These are phyloP conservation scores for Aspergillus funiculosus DNA, from an alignment of 495 filamentous ascomycete genomes.

Conservation along the genomic window DNA sequence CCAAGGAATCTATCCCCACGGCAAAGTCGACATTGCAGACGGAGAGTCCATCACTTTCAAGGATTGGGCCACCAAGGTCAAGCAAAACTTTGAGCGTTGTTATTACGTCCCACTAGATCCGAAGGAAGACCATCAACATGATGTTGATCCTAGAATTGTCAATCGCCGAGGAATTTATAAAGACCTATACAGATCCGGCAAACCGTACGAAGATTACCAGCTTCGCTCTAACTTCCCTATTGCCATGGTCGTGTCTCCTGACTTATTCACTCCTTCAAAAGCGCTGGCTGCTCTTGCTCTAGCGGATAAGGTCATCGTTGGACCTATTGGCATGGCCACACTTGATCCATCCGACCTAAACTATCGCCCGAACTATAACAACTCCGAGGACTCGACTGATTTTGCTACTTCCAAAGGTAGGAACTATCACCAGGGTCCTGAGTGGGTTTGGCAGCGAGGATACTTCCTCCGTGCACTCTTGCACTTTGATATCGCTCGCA, in stretches of 20 bases:
- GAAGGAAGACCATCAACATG: constrained; percentile 66
- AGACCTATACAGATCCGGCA: constrained; percentile 85
- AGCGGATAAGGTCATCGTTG: constrained; percentile 71
- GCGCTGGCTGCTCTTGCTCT: constrained; percentile 72
- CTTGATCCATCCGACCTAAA: constrained; percentile 88
- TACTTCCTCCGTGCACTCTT: constrained; percentile 89
- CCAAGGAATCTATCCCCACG: constrained; percentile 61
- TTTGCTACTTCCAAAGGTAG: constrained; percentile 88
- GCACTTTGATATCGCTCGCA: constrained; percentile 77
- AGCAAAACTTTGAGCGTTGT: constrained; percentile 79
- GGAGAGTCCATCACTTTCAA: constrained; percentile 60
- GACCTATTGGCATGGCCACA: constrained; percentile 92
- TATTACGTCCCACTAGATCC: constrained; percentile 74
- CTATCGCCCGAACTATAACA: constrained; percentile 90
- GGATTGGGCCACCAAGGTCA: constrained; percentile 77
- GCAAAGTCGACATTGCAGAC: constrained; percentile 58
- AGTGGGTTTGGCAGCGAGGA: constrained; percentile 98
- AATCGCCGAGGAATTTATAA: constrained; percentile 96
- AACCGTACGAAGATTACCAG: constrained; percentile 97
- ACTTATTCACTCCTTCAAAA: constrained; percentile 71
- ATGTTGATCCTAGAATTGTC: constrained; percentile 70
- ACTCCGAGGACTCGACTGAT: constrained; percentile 84
- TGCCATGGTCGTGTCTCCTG: constrained; percentile 88
- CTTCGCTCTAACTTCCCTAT: constrained; percentile 91
- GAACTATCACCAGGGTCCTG: constrained; percentile 97